A percentile compares a stretch with the other conserved stretches of the same genome.
Evolutionary conservation across 176 grass and related monocot species (phyloP).

Genomic region (Triticum timopheevii): DNA sequence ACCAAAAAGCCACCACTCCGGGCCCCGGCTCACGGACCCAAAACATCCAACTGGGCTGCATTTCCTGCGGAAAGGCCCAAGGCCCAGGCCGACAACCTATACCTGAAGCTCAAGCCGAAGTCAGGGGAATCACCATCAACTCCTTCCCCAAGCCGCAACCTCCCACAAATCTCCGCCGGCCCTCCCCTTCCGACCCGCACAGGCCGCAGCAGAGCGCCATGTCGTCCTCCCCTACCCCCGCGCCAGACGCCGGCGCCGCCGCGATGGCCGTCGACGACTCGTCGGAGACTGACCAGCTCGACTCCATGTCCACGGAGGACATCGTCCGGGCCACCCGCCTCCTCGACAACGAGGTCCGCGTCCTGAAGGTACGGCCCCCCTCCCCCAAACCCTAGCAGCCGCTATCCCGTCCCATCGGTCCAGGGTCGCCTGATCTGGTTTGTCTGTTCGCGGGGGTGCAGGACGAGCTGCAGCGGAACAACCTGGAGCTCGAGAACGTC

Average conservation of each 20-base stretch:
- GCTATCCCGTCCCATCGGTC: background rate
- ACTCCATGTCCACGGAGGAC: conserved; percentile 74
- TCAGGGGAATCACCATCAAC: background rate
- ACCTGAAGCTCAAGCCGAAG: background rate
- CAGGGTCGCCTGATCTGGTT: background rate
- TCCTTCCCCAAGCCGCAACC: background rate
- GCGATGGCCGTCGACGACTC: conserved; percentile 46
- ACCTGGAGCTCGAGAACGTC: conserved; percentile 70
- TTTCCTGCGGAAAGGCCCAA: background rate
- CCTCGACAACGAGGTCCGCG: conserved; percentile 87
- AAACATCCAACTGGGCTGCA: background rate
- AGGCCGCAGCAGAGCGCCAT: background rate
- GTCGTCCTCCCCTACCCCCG: conserved; percentile 10
- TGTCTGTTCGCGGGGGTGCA: background rate
- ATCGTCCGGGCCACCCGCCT: conserved; percentile 53
- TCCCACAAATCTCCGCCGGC: background rate
- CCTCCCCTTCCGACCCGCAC: background rate
- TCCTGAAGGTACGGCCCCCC: conserved; percentile 52
- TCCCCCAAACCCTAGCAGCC: conserved; percentile 26
- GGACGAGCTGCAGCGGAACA: conserved; percentile 76
- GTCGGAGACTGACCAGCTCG: conserved; percentile 65
- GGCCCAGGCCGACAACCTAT: background rate
- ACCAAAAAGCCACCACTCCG: background rate
- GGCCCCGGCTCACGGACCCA: background rate
- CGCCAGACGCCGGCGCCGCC: background rate